Evolutionary conservation across 352 stramenopile species (phyloP), one percentile per base, ranked within the genome.

Genomic region (Pythium phragmitis): DNA sequence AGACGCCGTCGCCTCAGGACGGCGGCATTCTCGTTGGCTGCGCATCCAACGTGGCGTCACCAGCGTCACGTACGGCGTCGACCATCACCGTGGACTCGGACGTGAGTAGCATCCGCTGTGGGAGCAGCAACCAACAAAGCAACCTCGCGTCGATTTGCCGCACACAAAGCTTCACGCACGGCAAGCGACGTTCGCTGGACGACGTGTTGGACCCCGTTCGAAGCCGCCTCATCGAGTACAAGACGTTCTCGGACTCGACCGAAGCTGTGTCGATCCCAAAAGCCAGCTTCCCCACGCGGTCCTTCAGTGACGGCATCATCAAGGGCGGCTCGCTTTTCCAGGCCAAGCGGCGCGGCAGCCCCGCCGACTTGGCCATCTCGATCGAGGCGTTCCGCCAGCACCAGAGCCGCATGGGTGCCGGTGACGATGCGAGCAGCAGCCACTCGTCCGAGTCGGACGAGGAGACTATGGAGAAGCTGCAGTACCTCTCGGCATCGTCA

Each of bases 161-260:
- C 19, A 80, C 76, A 5, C 71, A 83, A 42, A 91, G 80, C 65
- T 89, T 87, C 68, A 76, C 76, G 9, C 58, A 56, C 5, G 16
- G 52, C 23, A 80, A 89, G 70, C 81, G 79, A n/a, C 79, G 80
- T n/a, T 90, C 81, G 19, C 80, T 85, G 52, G 82, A 91, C 57
- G 75, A 89, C 39, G 67, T 93, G 49, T 67, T 93, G 7, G 80
- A 93, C 17, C 82, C 84, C 5, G 82, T 93, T 19, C 82, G 82
- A 14, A 89, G 68, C 26, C 80, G 82, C 36, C 71, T 93, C 23
- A 91, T 91, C 36, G 81, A 93, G 65, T 89, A 93, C 74, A 91
- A 90, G 78, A 89, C 77, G 12, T 91, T 93, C 41, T 89, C 82
- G 14, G 76, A 77, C 8, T 69, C 43, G 21, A 60, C 72, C 2